Evolutionary conservation across 1,284 basidiomycete genomes (phyloP).

Genomic region (Ustilago sp.): DNA sequence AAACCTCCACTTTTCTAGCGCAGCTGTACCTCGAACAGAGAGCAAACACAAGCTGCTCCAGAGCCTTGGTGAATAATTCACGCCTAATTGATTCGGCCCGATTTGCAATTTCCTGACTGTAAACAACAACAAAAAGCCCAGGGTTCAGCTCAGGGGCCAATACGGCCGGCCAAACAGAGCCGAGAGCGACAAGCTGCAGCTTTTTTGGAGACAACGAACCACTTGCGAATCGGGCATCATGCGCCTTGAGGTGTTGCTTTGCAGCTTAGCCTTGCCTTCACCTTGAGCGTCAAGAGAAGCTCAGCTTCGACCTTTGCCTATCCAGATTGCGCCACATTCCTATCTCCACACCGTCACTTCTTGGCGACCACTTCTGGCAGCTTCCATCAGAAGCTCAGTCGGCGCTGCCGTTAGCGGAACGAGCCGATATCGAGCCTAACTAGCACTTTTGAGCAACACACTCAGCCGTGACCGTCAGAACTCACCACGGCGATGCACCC

Average conservation of each 20-base stretch:
- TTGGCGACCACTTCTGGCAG: not conserved
- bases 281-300: not conserved
- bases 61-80: constrained; percentile 1
- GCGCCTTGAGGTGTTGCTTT: not conserved
- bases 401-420: not conserved
- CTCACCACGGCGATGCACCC: not conserved
- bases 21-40: not conserved
- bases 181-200: constrained; percentile 4
- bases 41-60: constrained; percentile 15
- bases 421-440: not conserved
- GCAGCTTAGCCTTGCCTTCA: not conserved
- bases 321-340: not conserved
- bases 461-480: not conserved
- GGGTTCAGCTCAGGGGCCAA: constrained; percentile 33
- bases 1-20: constrained; percentile 13
- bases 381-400: not conserved
- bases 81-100: constrained; percentile 3
- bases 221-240: not conserved
- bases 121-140: constrained; percentile 13
- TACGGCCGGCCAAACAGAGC: not conserved
- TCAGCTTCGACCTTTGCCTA: not conserved
- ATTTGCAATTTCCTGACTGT: not conserved
- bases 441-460: not conserved
- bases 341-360: not conserved
- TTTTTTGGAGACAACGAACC: not conserved